Evolutionary conservation across 2,329 filamentous ascomycete genomes (phyloP).

Genomic region (Aureobasidium sp.): DNA sequence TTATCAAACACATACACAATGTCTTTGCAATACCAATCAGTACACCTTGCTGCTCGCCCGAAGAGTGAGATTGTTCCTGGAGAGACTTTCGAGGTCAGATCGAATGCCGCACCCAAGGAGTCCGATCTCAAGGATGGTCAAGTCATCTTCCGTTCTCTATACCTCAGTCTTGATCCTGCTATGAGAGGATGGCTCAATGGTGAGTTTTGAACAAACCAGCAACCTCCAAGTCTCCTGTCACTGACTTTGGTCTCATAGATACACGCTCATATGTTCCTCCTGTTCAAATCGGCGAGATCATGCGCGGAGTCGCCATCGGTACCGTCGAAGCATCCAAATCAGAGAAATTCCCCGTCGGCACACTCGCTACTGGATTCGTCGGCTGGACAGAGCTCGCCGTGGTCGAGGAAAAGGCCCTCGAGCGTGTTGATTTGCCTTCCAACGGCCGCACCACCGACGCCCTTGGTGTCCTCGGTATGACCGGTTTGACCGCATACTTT

Average conservation of each 20-base stretch:
- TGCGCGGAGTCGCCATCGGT: constrained; percentile 30
- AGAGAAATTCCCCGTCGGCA: constrained; percentile 25
- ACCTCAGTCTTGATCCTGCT: constrained; percentile 45
- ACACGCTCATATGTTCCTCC: constrained; percentile 39
- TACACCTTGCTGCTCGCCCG: constrained; percentile 20
- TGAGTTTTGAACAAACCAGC: not conserved
- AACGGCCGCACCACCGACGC: constrained; percentile 20
- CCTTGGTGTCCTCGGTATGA: constrained; percentile 43
- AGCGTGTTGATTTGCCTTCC: constrained; percentile 15
- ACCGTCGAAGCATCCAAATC: constrained; percentile 31
- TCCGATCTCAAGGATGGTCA: constrained; percentile 27
- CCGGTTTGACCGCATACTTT: constrained; percentile 67
- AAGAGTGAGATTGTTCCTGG: constrained; percentile 18
- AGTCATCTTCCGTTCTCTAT: constrained; percentile 39
- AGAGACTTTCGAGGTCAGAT: constrained; percentile 19
- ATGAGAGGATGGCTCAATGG: constrained; percentile 40
- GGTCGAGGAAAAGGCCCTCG: constrained; percentile 18
- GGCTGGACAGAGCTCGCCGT: constrained; percentile 37
- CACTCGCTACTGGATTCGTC: constrained; percentile 25
- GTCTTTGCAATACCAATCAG: constrained; percentile 16
- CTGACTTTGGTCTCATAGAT: not conserved
- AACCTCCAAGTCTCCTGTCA: not conserved
- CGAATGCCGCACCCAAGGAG: constrained; percentile 15
- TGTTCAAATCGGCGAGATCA: constrained; percentile 33
- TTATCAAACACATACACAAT: not conserved